Base-by-base conservation (phyloP, 1,139 yeast genomes). In the Eremothecium coryli region DNA sequence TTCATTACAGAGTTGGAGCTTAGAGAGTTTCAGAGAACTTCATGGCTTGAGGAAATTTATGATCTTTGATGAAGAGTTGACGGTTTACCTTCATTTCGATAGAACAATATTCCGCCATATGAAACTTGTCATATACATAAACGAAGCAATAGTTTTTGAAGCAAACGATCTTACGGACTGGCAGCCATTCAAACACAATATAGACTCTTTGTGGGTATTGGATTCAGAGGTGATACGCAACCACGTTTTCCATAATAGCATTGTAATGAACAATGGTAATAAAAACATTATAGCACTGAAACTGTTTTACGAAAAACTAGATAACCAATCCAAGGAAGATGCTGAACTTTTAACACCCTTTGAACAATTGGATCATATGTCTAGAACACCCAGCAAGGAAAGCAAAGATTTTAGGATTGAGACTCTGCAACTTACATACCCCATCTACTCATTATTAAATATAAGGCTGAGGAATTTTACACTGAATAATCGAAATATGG, bases 251-350 rank as follows among this genome's bases (percentile, higher is more conserved):
- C 41, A 45, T 35, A 50, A 56, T 10, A 52, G 48, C 23, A 50
- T 52, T 4, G 56, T 51, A 2, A 52, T 54, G 60, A 54, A 53
- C 36, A 54, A 54, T 40, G 58, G 57, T 3, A 47, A 49, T 33
- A 47, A 48, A 31, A 54, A 54, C 35, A 26, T 11, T 16, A 27
- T 27, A 9, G 17, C 30, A 10, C 17, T 27, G 6, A n/a, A 27
- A 16, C 15, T 27, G 9, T 12, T 4, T 5, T 27, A 27, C 21
- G 4, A n/a, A 3, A 14, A 8, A 11, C 7, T 23, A 9, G 20
- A 17, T 16, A 10, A 27, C 12, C 12, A 18, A 9, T 10, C 4
- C 12, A 4, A 5, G 20, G n/a, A 11, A 4, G 13, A 27, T 17
- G 22, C 15, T 11, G 22, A 27, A 11, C 9, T 18, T 5, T 14